Evolutionary conservation across 495 filamentous ascomycete species (phyloP).

Genomic region (Penicillium mononematosum): DNA sequence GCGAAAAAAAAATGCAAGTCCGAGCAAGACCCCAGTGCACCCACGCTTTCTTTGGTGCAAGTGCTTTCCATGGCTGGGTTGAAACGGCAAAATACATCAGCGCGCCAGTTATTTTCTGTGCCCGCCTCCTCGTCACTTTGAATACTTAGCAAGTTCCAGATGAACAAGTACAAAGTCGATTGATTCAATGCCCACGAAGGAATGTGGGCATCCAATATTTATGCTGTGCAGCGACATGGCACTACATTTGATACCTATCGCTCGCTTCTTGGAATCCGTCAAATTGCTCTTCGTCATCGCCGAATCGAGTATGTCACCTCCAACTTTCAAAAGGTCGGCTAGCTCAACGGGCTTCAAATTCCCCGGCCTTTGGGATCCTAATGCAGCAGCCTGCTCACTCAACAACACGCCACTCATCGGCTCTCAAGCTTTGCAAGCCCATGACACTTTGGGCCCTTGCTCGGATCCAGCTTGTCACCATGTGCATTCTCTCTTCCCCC

Average conservation of each 20-base stretch:
- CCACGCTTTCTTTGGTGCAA: neutral
- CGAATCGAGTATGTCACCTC: neutral
- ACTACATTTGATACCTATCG: neutral
- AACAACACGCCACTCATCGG: slow-evolving; percentile 37
- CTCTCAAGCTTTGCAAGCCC: slow-evolving; percentile 33
- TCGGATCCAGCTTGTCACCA: slow-evolving; percentile 38
- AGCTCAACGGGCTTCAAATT: slow-evolving; percentile 32
- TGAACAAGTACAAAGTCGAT: neutral
- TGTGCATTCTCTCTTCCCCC: slow-evolving; percentile 35
- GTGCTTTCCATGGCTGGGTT: neutral
- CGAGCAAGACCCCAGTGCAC: neutral
- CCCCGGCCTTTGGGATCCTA: slow-evolving; percentile 37
- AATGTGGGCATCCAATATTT: neutral
- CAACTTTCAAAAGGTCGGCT: slow-evolving; percentile 32
- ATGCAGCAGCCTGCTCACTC: slow-evolving; percentile 41
- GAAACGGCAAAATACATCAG: neutral
- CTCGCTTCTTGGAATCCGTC: neutral
- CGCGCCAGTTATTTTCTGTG: neutral
- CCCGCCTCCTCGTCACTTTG: neutral
- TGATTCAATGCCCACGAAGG: neutral
- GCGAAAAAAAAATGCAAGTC: neutral
- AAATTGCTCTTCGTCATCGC: neutral
- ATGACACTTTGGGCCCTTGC: slow-evolving; percentile 35
- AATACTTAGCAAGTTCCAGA: neutral
- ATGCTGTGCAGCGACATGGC: neutral